Conservation (phyloP, 2,329 filamentous ascomycete species). For the Raffaelea ambrosiae region DNA sequence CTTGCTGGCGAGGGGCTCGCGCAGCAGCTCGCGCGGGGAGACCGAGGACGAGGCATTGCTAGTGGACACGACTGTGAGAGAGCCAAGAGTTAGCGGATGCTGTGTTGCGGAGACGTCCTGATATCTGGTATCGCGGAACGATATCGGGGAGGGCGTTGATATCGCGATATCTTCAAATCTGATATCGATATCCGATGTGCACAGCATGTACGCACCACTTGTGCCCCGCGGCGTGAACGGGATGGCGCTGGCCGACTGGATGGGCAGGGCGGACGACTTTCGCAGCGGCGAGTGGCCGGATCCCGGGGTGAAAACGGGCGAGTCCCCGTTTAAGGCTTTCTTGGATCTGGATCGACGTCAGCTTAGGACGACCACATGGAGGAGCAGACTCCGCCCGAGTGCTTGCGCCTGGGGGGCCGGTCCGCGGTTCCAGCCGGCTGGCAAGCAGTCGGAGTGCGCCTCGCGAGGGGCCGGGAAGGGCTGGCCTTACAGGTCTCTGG, state of each 20-base stretch:
- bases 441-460: no score
- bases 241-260: slow-evolving; percentile 81
- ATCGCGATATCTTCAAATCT: no score
- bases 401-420: no score
- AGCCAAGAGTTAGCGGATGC: neutral
- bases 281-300: slow-evolving; percentile 21
- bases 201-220: slow-evolving; percentile 28
- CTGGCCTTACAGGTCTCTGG: slow-evolving; percentile 8
- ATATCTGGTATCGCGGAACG: neutral
- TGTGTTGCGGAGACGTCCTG: neutral
- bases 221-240: slow-evolving; percentile 68
- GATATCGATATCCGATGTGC: no score
- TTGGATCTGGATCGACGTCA: slow-evolving; percentile 31
- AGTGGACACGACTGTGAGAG: slow-evolving; percentile 8
- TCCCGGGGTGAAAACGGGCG: slow-evolving; percentile 83
- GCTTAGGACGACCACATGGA: no score
- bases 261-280: slow-evolving; percentile 74
- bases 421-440: no score
- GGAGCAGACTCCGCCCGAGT: no score
- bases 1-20: slow-evolving; percentile 1
- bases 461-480: no score
- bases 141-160: no score
- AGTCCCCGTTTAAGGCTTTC: slow-evolving; percentile 88
- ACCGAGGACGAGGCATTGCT: slow-evolving; percentile 11
- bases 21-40: slow-evolving; percentile 8